Conservation (phyloP, 805 yeast genomes). For the Barnettozyma vustinii region DNA sequence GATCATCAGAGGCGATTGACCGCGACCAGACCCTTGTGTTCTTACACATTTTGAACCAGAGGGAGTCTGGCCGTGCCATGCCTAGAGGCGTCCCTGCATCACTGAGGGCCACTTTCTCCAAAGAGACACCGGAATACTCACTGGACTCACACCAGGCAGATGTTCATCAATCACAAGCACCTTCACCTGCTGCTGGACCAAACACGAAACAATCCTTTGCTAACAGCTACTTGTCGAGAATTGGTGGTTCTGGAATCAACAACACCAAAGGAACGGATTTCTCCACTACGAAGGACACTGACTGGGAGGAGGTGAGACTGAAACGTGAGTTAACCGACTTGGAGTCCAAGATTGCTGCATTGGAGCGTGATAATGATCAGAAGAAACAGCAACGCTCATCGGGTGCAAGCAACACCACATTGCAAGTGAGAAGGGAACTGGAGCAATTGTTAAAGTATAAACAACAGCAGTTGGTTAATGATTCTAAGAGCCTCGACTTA, state of each 20-base stretch:
- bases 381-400: conserved; percentile 28
- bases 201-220: conserved; percentile 40
- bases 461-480: conserved; percentile 46
- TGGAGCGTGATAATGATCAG: conserved; percentile 42
- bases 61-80: conserved; percentile 76
- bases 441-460: conserved; percentile 81
- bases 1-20: conserved; percentile 79
- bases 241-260: conserved; percentile 40
- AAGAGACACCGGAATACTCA: conserved; percentile 73
- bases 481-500: conserved; percentile 32
- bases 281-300: conserved; percentile 63
- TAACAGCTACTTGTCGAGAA: conserved; percentile 46
- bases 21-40: conserved; percentile 89
- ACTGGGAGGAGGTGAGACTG: conserved; percentile 88
- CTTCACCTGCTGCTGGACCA: conserved; percentile 4
- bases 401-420: conserved; percentile 20
- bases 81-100: conserved; percentile 96
- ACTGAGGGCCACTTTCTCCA: conserved; percentile 84
- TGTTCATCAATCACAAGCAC: conserved; percentile 18
- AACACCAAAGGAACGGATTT: conserved; percentile 60
- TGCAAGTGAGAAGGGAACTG: conserved; percentile 53
- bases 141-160: conserved; percentile 48
- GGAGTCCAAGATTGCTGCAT: conserved; percentile 56
- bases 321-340: conserved; percentile 72
- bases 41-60: conserved; percentile 85